Percentiles rank a stretch among this genome's conserved stretches.
Evolutionary conservation across 495 filamentous ascomycete species (phyloP).

Genomic region (Aspergillus ellipticus): DNA sequence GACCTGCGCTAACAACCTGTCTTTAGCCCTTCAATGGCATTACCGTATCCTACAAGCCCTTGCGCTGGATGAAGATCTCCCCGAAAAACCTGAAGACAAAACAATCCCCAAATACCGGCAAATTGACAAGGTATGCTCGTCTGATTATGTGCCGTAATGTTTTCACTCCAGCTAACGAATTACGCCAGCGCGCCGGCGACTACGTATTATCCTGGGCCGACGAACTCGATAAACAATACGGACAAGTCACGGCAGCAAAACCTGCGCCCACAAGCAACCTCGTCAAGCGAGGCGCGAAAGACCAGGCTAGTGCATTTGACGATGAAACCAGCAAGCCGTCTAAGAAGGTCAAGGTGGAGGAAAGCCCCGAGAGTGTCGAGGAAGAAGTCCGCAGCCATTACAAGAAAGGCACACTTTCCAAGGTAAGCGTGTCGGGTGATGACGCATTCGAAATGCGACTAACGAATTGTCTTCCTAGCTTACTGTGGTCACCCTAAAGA

Average conservation of each 20-base stretch:
- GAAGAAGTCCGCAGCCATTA: conserved; percentile 59
- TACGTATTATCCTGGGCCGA: conserved; percentile 74
- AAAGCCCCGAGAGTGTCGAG: conserved; percentile 35
- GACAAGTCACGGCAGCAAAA: conserved; percentile 37
- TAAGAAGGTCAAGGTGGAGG: conserved; percentile 52
- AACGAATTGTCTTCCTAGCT: conserved; percentile 36
- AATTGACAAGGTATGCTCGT: conserved; percentile 67
- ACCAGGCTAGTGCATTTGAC: conserved; percentile 22
- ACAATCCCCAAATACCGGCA: conserved; percentile 78
- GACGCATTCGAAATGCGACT: background rate
- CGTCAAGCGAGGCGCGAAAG: conserved; percentile 45
- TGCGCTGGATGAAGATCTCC: conserved; percentile 88
- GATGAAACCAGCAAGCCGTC: conserved; percentile 26
- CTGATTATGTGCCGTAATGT: background rate
- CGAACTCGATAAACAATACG: conserved; percentile 54
- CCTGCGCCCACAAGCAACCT: conserved; percentile 33
- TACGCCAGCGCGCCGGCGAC: conserved; percentile 58
- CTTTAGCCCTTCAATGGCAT: conserved; percentile 85
- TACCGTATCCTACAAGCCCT: conserved; percentile 92
- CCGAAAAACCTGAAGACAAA: conserved; percentile 74
- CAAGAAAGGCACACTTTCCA: conserved; percentile 58
- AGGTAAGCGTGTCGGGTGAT: conserved; percentile 34
- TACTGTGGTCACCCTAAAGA: conserved; percentile 67
- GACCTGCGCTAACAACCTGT: conserved; percentile 5
- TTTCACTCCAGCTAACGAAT: background rate